Evolutionary conservation across 2,329 filamentous ascomycete genomes (phyloP).

Genomic region (Sporothrix euskadiensis): DNA sequence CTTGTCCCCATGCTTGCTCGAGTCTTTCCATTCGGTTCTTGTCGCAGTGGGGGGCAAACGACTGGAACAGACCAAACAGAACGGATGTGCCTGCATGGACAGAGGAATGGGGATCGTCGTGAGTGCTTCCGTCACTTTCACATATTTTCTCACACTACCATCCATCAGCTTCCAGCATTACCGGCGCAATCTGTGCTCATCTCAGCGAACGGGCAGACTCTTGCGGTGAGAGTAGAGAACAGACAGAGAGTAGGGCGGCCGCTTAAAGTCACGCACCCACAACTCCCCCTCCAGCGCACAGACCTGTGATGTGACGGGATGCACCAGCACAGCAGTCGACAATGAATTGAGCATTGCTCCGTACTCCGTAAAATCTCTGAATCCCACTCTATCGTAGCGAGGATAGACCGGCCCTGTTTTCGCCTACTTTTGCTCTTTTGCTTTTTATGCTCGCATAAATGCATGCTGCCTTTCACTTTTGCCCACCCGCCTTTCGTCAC

Average conservation of each 20-base stretch:
- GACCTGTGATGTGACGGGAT: neutral
- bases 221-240: neutral
- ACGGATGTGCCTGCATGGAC: neutral
- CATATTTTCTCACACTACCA: neutral
- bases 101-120: neutral
- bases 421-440: neutral
- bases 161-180: neutral
- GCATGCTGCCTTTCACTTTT: neutral
- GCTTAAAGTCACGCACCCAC: neutral
- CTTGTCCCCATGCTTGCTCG: neutral
- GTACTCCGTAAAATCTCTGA: neutral
- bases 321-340: neutral
- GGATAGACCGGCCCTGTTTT: neutral
- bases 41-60: conserved; percentile 4
- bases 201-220: neutral
- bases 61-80: neutral
- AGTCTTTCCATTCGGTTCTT: neutral
- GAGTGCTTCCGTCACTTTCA: neutral
- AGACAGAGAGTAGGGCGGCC: neutral
- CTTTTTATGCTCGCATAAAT: neutral
- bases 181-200: neutral
- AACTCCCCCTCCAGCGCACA: neutral
- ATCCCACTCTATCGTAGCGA: neutral
- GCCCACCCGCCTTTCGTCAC: neutral
- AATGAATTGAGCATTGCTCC: neutral